Evolutionary conservation across 176 grass and related monocot genomes (phyloP), one percentile per base, ranked within the genome.

Genomic region (Avena eriantha): DNA sequence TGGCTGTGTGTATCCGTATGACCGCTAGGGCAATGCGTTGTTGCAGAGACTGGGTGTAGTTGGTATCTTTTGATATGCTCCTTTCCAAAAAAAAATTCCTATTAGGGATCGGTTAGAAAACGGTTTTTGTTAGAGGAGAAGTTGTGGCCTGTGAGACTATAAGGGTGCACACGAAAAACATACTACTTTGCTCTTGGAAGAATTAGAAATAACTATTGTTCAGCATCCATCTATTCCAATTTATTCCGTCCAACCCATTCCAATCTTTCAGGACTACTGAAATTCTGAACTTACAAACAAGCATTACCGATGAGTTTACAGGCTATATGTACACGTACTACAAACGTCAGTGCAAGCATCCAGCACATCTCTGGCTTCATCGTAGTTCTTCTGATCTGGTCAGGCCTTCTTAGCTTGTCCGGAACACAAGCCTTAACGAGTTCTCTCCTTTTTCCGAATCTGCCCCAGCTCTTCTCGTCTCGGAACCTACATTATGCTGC

Each of bases 401-500:
- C 71, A 74, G 45, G 71, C 22, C 46, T 50, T 50, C n/a, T 31
- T 49, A 74, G 71, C 71, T 1, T 50, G 5, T 74, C 71, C 71
- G 50, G 41, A 73, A 16, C n/a, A 16, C 23, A 4, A 64, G 61
- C 22, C 61, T 16, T 29, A 23, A 31, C 1, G 39, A 41, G 1
- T 41, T 41, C 39, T 63, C 5, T 24, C 13, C 29, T 31, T 24
- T 0, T 59, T 59, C 22, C 24, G 39, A 72, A 22, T 72, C 39
- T 73, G 2, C 70, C 11, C 43, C n/a, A 24, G 70, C 43, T 26
- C 13, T 50, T 50, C 13, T 50, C 71, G 1, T 73, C 67, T 35
- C 10, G n/a, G 0, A 22, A 29, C 13, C 71, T 74, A 74, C 45
- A 74, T 74, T 74, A 74, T 74, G 45, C 71, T 74, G 71, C 71